Base-by-base conservation (phyloP, 495 filamentous ascomycete genomes). In the Neurospora discreta region DNA sequence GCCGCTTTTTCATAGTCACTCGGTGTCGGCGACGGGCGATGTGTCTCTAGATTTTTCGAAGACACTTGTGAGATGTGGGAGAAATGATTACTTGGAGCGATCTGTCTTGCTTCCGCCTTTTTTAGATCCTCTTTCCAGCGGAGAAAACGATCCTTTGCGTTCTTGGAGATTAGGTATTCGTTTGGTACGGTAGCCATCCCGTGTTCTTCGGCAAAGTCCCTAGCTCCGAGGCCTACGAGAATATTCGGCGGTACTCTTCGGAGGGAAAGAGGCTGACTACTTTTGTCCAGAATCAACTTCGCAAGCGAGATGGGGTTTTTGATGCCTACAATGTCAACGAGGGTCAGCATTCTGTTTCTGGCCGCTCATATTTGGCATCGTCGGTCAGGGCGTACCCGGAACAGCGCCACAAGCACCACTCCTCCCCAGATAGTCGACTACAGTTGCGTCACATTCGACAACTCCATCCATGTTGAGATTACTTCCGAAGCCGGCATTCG, bases 401-500 rank as follows among this genome's bases (percentile, higher is more conserved):
- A 94, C 92, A 42, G 95, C 96, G 73, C 94, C 96, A 76, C 91
- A 95, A 69, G 93, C 95, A 71, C 95, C 95, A 80, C 94, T 98
- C 75, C 93, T 89, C 13, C 95, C 95, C 65, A 89, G 83, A 77
- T 98, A 92, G 77, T 99, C 94, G 43, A 98, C 90, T 43, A 99
- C 88, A 0, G 92, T 92, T 41, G 95, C 96, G 81, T 99, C 95
- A 76, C 94, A 93, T 78, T 99, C 96, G 33, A 97, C 95, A 18
- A 89, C 87, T 3, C 95, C 95, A 74, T 98, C 90, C 69, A 94
- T 90, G 67, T 90, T 88, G n/a, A 98, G 81, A 76, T 99, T 99
- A 82, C 96, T 98, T 40, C 96, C 96, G 75, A 90, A 98, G 18
- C 96, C 95, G 18, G 94, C 90, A 80, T 99, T 99, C 30, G 96